A percentile compares a stretch with the other conserved stretches of the same genome.
These are phyloP conservation scores for Cladophialophora psammophila DNA, from an alignment of 2,329 filamentous ascomycete genomes.

Conservation along the genomic window DNA sequence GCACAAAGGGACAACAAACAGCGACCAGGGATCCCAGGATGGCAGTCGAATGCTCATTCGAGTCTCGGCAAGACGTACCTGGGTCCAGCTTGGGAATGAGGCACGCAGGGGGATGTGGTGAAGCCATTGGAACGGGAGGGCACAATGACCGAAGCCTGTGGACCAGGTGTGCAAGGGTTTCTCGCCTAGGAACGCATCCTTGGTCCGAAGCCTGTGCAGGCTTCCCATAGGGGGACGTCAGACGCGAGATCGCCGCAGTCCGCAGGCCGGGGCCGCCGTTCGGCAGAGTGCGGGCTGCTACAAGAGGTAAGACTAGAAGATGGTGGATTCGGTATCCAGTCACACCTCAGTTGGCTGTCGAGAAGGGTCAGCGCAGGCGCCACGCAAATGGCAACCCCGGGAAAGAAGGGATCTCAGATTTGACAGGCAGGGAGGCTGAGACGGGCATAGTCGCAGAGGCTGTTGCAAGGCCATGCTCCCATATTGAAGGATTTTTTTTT, in stretches of 20 bases:
- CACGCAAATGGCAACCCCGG: slow-evolving; percentile 22
- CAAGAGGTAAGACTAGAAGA: slow-evolving; percentile 12
- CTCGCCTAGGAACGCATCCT: slow-evolving; percentile 19
- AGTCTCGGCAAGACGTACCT: slow-evolving; percentile 28
- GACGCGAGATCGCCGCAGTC: slow-evolving; percentile 37
- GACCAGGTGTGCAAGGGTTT: slow-evolving; percentile 32
- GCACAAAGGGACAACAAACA: slow-evolving; percentile 13
- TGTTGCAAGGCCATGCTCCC: slow-evolving; percentile 14
- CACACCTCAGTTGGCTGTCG: slow-evolving; percentile 9
- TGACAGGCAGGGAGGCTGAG: slow-evolving; percentile 18
- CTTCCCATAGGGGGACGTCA: slow-evolving; percentile 27
- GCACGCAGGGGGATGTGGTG: slow-evolving; percentile 17
- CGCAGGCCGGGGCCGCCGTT: slow-evolving; percentile 34
- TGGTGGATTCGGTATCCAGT: slow-evolving; percentile 7
- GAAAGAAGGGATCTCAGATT: slow-evolving; percentile 27
- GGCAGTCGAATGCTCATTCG: slow-evolving; percentile 24
- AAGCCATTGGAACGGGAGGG: slow-evolving; percentile 21
- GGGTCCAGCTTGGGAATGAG: slow-evolving; percentile 24
- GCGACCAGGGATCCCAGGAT: slow-evolving; percentile 19
- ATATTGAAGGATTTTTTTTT: slow-evolving; percentile 15
- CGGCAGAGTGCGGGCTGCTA: slow-evolving; percentile 26
- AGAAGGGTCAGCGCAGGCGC: slow-evolving; percentile 17
- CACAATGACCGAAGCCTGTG: background rate
- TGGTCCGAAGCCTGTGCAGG: slow-evolving; percentile 21
- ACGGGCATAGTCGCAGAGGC: slow-evolving; percentile 24